A percentile compares a stretch with the other conserved stretches of the same genome.
These are phyloP conservation scores for Beauveria sp. DNA, from an alignment of 2,329 filamentous ascomycete genomes.

Conservation along the genomic window DNA sequence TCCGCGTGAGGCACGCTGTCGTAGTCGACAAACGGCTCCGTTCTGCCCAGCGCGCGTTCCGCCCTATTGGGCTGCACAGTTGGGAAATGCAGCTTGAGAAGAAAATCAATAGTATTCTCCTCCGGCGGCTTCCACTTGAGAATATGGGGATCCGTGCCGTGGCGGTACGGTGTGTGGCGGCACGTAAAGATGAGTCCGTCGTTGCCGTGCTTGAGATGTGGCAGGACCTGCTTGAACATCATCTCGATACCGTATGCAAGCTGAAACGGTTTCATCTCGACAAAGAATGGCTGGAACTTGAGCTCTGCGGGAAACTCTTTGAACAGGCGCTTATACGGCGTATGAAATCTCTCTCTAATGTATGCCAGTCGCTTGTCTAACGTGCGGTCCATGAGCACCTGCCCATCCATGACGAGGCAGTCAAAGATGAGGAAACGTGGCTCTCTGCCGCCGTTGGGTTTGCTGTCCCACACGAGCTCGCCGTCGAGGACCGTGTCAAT, in stretches of 20 bases:
- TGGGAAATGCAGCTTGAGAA: constrained; percentile 70
- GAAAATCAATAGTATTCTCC: constrained; percentile 94
- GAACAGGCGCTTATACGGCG: constrained; percentile 59
- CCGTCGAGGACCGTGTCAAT: constrained; percentile 80
- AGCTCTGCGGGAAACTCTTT: constrained; percentile 61
- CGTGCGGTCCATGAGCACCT: constrained; percentile 67
- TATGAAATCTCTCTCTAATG: constrained; percentile 69
- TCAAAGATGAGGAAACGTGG: constrained; percentile 91
- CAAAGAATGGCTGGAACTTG: constrained; percentile 64
- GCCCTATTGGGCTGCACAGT: constrained; percentile 57
- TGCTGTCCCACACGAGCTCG: constrained; percentile 82
- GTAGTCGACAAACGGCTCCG: constrained; percentile 65
- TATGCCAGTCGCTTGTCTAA: constrained; percentile 86
- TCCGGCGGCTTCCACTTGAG: constrained; percentile 96
- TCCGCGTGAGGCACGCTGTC: constrained; percentile 68
- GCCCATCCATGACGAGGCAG: constrained; percentile 73
- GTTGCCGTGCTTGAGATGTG: constrained; percentile 81
- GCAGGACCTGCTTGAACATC: constrained; percentile 86
- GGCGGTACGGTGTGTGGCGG: constrained; percentile 74
- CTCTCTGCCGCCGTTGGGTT: constrained; percentile 57
- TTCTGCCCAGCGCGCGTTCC: constrained; percentile 59
- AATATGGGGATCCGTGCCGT: constrained; percentile 87
- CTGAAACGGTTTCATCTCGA: constrained; percentile 86
- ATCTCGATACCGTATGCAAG: constrained; percentile 80
- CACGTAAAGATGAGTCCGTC: constrained; percentile 99